A percentile compares a stretch with the other conserved stretches of the same genome.
Conservation (phyloP, 208 protist genomes). For the Trichomonas gallinae region DNA sequence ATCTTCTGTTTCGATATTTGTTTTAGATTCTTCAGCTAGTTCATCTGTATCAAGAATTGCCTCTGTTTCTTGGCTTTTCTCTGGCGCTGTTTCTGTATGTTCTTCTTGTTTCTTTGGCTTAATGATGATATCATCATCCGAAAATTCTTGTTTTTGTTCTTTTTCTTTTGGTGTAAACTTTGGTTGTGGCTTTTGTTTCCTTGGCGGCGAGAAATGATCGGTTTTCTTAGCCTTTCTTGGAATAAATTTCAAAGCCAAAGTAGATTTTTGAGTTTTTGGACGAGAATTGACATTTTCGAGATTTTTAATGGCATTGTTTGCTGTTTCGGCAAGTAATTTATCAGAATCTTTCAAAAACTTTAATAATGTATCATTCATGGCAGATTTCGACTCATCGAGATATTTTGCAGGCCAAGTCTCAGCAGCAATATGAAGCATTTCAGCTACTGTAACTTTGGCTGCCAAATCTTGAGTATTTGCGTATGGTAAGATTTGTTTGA, state of each 20-base stretch:
- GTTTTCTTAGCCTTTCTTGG: not conserved
- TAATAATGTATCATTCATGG: not conserved
- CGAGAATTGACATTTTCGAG: not conserved
- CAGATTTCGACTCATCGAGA: not conserved
- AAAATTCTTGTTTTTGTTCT: not conserved
- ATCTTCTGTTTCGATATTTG: not conserved
- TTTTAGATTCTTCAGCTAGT: not conserved
- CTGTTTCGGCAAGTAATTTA: not conserved
- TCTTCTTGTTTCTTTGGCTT: not conserved
- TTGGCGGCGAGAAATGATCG: not conserved
- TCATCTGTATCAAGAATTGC: not conserved
- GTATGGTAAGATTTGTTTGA: not conserved
- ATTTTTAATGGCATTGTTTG: not conserved
- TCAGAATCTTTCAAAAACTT: not conserved
- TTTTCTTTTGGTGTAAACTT: not conserved
- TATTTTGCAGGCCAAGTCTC: not conserved
- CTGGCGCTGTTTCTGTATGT: not conserved
- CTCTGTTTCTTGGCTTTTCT: not conserved
- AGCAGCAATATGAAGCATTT: not conserved
- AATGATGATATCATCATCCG: not conserved
- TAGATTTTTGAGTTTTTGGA: not conserved
- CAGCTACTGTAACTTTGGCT: not conserved
- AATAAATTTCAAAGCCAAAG: not conserved
- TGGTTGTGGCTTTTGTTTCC: not conserved
- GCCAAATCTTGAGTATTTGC: not conserved